These are phyloP conservation scores for Graphilbum sp. DNA, from an alignment of 2,329 filamentous ascomycete species.

Conservation along the genomic window DNA sequence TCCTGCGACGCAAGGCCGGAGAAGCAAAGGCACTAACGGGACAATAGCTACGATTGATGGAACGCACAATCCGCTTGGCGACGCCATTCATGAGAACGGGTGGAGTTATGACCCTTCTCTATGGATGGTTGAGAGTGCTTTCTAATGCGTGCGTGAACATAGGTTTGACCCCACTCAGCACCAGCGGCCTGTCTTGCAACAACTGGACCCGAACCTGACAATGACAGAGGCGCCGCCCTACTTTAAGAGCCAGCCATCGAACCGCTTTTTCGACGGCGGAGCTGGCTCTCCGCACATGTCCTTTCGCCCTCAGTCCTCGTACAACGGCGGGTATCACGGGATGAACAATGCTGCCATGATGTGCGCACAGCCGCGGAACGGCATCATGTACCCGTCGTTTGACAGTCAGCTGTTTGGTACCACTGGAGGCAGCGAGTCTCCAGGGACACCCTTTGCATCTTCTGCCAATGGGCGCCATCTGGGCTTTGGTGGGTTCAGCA, in stretches of 20 bases:
- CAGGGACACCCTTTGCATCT: conserved; percentile 12
- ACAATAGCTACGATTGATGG: neutral
- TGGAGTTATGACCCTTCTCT: conserved; percentile 1
- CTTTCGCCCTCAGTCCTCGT: conserved; percentile 3
- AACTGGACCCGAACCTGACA: conserved; percentile 8
- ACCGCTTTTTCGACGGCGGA: conserved; percentile 4
- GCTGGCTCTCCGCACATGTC: conserved; percentile 3
- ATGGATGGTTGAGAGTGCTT: neutral
- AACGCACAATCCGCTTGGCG: neutral
- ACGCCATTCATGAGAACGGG: conserved; percentile 5
- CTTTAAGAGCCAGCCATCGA: conserved; percentile 3
- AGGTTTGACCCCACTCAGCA: conserved; percentile 5
- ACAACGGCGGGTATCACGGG: conserved; percentile 1
- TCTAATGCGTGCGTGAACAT: neutral
- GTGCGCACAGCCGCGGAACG: conserved; percentile 4
- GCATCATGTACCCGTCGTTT: conserved; percentile 12
- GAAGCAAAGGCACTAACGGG: neutral
- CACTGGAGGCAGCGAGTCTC: conserved; percentile 9
- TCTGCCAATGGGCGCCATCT: conserved; percentile 12
- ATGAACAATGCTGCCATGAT: conserved; percentile 3
- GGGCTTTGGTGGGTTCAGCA: conserved; percentile 7
- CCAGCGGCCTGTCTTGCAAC: conserved; percentile 7
- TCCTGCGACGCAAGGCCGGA: neutral
- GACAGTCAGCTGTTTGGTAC: conserved; percentile 9
- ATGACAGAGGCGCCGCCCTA: conserved; percentile 1